Base-by-base conservation (phyloP, 208 protist species). In the Strigomonas culicis region DNA sequence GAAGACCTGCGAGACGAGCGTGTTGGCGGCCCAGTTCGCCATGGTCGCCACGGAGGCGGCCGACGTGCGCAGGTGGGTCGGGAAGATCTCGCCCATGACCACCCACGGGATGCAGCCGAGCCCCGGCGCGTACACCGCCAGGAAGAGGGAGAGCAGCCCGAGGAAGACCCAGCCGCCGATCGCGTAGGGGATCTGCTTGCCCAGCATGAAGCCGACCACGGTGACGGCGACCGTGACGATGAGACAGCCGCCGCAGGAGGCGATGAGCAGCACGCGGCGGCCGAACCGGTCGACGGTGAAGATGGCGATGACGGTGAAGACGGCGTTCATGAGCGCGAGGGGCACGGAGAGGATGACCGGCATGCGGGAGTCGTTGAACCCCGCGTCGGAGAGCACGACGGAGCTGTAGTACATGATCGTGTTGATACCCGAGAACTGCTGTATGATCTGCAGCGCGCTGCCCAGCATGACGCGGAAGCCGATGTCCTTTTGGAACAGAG, bases 351-450 rank as follows among this genome's bases (percentile, higher is more conserved):
- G 65, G 31, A 94, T 84, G 15, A 95, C 85, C 7, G 90, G 86
- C 69, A 84, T 86, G 36, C 77, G 92, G 34, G 63, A 68, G 30
- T 88, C 83, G 1, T 70, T 50, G 61, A 96, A 94, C 47, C 90
- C 90, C 15, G 86, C 82, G 49, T 93, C 82, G 39, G 85, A 77
- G 27, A 97, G 68, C 49, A 97, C 95, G 34, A 92, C 80, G 17
- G 90, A 75, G 66, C 85, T 94, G 80, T 97, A 97, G 74, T 97
- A 97, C 91, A 97, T 96, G 67, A 96, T 90, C 2, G 91, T 95
- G 76, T 97, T 97, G 68, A 96, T 97, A 21, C 90, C 93, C 25
- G 81, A 93, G 47, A 95, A 80, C 74, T 97, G 93, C 72, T 97
- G 93, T 41, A 97, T 79, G 34, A 96, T 75, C 74, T 97, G 93